These are phyloP conservation scores for Auriculariales sp. DNA, from an alignment of 768 basidiomycete species.

Conservation along the genomic window DNA sequence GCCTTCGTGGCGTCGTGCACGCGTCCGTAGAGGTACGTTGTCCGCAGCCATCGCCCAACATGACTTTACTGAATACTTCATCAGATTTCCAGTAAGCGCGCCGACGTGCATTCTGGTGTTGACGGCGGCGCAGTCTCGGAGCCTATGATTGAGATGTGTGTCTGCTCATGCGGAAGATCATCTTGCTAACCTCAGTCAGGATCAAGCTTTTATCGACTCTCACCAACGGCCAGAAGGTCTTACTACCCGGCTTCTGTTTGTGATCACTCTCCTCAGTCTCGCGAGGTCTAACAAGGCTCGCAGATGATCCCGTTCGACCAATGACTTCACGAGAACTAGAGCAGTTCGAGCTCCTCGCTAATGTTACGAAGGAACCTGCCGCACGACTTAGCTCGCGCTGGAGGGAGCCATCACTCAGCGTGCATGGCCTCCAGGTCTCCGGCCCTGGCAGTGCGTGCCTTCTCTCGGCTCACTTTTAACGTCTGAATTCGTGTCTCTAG, in stretches of 20 bases:
- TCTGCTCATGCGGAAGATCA: neutral
- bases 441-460: conserved; percentile 54
- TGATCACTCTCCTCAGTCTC: conserved; percentile 6
- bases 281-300: neutral
- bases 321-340: conserved; percentile 51
- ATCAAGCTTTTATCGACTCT: conserved; percentile 64
- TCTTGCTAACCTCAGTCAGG: conserved; percentile 28
- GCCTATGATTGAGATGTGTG: conserved; percentile 87
- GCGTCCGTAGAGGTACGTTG: conserved; percentile 52
- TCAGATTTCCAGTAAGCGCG: conserved; percentile 54
- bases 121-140: conserved; percentile 82
- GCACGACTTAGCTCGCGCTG: conserved; percentile 63
- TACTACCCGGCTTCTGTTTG: conserved; percentile 76
- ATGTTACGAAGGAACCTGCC: conserved; percentile 51
- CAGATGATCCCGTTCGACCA: conserved; percentile 66
- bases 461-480: too few relatives aligned
- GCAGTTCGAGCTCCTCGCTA: conserved; percentile 54
- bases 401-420: conserved; percentile 81
- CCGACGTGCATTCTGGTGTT: conserved; percentile 86
- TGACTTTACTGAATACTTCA: neutral
- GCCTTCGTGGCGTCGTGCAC: conserved; percentile 86
- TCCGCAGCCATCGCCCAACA: neutral
- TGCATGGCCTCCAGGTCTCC: conserved; percentile 73
- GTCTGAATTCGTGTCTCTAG: conserved; percentile 19
- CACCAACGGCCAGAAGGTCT: conserved; percentile 38